Conservation (phyloP, 352 stramenopile genomes). For the Halophytophthora polymorphica region DNA sequence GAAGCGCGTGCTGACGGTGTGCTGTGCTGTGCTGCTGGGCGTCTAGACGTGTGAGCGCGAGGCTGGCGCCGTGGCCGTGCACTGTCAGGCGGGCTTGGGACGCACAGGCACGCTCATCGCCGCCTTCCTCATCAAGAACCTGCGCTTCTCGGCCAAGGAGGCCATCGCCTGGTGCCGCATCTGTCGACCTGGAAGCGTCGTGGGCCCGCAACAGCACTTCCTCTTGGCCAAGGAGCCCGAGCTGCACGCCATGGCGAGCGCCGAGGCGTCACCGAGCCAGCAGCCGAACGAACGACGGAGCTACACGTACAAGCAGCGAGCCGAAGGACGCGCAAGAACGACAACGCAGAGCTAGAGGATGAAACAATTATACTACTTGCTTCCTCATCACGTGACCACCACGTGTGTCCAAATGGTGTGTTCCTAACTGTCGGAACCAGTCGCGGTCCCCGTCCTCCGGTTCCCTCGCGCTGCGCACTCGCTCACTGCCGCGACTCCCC, state of each 20-base stretch:
- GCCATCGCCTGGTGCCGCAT: conserved; percentile 95
- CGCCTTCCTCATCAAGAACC: conserved; percentile 96
- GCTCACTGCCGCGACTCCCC: conserved; percentile 28
- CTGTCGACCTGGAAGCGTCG: conserved; percentile 92
- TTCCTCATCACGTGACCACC: conserved; percentile 27
- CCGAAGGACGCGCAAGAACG: conserved; percentile 7
- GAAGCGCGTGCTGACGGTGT: neutral
- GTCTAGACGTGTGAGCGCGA: conserved; percentile 50
- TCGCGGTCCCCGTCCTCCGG: conserved; percentile 22
- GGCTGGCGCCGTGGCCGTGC: conserved; percentile 90
- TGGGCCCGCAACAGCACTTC: conserved; percentile 96
- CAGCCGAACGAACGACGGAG: no score
- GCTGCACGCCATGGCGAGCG: conserved; percentile 27
- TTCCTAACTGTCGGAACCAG: conserved; percentile 36
- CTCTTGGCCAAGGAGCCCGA: conserved; percentile 80
- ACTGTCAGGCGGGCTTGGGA: conserved; percentile 97
- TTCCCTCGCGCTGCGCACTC: conserved; percentile 32
- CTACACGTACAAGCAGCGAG: no score
- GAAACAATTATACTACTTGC: conserved; percentile 36
- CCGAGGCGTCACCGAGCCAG: neutral
- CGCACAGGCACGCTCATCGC: conserved; percentile 95
- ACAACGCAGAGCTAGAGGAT: no score
- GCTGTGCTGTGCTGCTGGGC: neutral
- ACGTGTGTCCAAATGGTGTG: conserved; percentile 19
- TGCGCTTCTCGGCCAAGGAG: conserved; percentile 90